Conservation (phyloP, 495 filamentous ascomycete genomes). For the Pseudevernia furfuracea region DNA sequence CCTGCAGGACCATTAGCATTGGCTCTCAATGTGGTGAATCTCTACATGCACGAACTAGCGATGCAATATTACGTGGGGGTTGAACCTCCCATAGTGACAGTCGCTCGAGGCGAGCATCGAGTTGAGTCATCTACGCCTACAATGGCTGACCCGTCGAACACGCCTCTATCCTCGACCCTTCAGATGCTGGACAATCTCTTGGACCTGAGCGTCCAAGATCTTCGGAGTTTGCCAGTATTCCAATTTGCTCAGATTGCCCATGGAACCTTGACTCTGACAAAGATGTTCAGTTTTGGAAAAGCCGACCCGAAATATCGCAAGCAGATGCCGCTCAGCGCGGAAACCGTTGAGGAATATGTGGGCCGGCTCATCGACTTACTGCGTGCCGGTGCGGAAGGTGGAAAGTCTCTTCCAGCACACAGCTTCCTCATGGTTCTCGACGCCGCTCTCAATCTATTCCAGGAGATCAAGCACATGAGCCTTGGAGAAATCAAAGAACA, state of each 20-base stretch:
- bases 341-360: constrained; percentile 70
- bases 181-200: constrained; percentile 64
- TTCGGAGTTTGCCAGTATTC: constrained; percentile 68
- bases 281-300: constrained; percentile 72
- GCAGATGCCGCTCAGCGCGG: constrained; percentile 64
- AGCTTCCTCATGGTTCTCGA: constrained; percentile 71
- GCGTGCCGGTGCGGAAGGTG: constrained; percentile 51
- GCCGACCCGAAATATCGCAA: constrained; percentile 62
- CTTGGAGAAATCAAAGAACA: constrained; percentile 8
- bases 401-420: constrained; percentile 58
- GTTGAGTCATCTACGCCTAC: neutral
- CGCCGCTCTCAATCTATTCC: constrained; percentile 69
- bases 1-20: constrained; percentile 16
- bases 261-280: constrained; percentile 78
- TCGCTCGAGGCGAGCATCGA: constrained; percentile 23
- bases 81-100: constrained; percentile 50
- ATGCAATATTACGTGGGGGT: constrained; percentile 63
- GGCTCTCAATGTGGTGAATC: constrained; percentile 43
- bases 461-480: constrained; percentile 20
- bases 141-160: constrained; percentile 31
- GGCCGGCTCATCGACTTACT: constrained; percentile 61
- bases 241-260: constrained; percentile 73
- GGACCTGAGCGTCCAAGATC: constrained; percentile 47
- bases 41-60: constrained; percentile 84
- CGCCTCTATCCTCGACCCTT: constrained; percentile 65